phyloP scores from a whole-genome alignment of 805 yeast species.

The Danielozyma ontarioensis region DNA sequence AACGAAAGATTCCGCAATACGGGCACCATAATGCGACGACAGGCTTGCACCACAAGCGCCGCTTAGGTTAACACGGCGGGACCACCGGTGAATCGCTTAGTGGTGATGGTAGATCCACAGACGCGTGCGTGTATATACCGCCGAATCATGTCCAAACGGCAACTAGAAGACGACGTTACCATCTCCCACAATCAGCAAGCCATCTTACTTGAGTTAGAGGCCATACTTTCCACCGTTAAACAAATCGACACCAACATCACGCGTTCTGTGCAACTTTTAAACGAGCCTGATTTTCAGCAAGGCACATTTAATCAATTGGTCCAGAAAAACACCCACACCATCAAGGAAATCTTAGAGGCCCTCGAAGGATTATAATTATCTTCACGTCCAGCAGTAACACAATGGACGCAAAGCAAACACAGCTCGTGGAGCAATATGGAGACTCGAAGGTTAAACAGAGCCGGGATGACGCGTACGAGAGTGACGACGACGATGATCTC shows the following conservation, averaged over 20 bases:
- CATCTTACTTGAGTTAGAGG: slow-evolving; percentile 26
- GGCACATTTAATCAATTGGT: slow-evolving; percentile 12
- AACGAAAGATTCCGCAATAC: no score
- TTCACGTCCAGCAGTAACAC: background rate
- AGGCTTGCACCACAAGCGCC: no score
- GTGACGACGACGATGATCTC: slow-evolving; percentile 20
- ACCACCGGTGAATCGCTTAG: no score
- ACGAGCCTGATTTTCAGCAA: slow-evolving; percentile 3
- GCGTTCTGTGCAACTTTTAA: slow-evolving; percentile 18
- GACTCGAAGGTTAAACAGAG: slow-evolving; percentile 27
- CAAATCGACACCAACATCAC: slow-evolving; percentile 23
- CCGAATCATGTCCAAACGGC: background rate
- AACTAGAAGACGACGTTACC: background rate
- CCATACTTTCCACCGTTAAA: slow-evolving; percentile 28
- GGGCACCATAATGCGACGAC: no score
- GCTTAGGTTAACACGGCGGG: no score
- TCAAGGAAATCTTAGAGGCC: slow-evolving; percentile 11
- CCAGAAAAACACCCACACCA: slow-evolving; percentile 10
- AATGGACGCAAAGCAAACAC: slow-evolving; percentile 30
- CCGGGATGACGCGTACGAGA: slow-evolving; percentile 19
- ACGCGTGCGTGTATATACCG: background rate
- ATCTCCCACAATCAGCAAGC: slow-evolving; percentile 13
- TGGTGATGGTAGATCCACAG: no score
- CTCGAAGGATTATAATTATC: slow-evolving; percentile 4
- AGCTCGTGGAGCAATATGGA: slow-evolving; percentile 41